Evolutionary conservation across 495 filamentous ascomycete species (phyloP), one percentile per base, ranked within the genome.

Genomic region (Penicillium psychrofluorescens): DNA sequence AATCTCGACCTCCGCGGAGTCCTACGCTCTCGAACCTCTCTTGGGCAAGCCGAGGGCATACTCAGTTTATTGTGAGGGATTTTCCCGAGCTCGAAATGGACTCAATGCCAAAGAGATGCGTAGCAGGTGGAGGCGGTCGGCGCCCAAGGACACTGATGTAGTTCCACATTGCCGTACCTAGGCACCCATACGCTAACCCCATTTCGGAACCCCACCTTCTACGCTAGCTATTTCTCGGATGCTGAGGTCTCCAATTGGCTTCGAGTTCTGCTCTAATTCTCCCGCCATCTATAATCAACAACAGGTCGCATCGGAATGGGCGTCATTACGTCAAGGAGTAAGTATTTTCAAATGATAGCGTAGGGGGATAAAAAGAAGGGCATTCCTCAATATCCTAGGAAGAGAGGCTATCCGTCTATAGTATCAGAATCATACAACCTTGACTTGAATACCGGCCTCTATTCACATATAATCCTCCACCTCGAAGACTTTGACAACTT

Each of bases 1-100:
- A 49, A 64, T 63, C 70, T 58, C 16, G 71, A 73, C 41, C 61
- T 55, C 27, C 47, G 51, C 45, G 0, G 36, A 40, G 35, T 52
- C 38, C 15, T 45, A 41, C 32, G 14, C 34, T 49, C 30, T 38
- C 22, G 43, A 8, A 10, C n/a, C 14, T 51, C 31, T 35, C 34
- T 49, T 41, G 49, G 47, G 40, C 29, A 43, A 44, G 8, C 48
- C 12, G 52, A 54, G 6, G 51, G 38, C 56, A 58, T 60, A 16
- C 12, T 41, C 45, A 35, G 9, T 45, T 28, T 16, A 15, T 38
- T 29, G 27, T 29, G 54, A 56, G 49, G 35, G 37, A 44, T 41
- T 53, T 48, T 39, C 40, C 28, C 32, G 14, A 30, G 29, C 31
- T 35, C 34, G 30, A 22, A 7, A 13, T 10, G 15, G 3, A 29